Evolutionary conservation across 441 rosid species (phyloP), one percentile per base, ranked within the genome.

Genomic region (Arabidopsis hybrid): DNA sequence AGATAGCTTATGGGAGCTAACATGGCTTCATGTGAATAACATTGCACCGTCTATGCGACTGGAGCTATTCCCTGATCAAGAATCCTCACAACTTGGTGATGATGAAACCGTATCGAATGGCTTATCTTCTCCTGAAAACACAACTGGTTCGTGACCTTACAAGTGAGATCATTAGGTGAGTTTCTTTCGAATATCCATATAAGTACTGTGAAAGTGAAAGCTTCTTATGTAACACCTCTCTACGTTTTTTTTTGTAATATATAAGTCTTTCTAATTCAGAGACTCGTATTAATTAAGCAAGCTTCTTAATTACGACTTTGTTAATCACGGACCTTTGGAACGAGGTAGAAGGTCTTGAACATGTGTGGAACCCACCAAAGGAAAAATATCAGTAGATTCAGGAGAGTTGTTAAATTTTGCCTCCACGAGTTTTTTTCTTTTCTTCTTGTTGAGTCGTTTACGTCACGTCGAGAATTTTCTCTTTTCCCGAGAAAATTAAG

Each of bases 1-100:
- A 69, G 96, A 95, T 73, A 92, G 92, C 83, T 86, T 95, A 74
- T 95, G 98, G 97, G 95, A 92, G 69, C 74, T 87, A 26, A 87
- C 97, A 40, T 95, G 95, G 99, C 80, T 86, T 51, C 96, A 91
- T 69, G 95, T 91, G 51, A 89, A 91, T 61, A 95, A 89, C 83
- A 87, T 89, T 50, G 84, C 74, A 43, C 88, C 96, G 14, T 83
- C 86, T 40, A 65, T 92, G 84, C 95, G 89, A 75, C 83, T 93
- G 1, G 95, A 88, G 82, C 84, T 88, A 45, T 89, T 95, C 82
- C 87, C 92, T 7, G 92, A 86, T 64, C 89, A 85, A 60, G 97
- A 86, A 16, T 53, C 61, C 7, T 83, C 80, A 73, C 88, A 80
- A 62, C 60, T 31, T 45, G 78, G 85, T 3, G 87, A 61, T 39